phyloP scores from a whole-genome alignment of 345 rosid species.

The Xanthoceras sorbifolium region DNA sequence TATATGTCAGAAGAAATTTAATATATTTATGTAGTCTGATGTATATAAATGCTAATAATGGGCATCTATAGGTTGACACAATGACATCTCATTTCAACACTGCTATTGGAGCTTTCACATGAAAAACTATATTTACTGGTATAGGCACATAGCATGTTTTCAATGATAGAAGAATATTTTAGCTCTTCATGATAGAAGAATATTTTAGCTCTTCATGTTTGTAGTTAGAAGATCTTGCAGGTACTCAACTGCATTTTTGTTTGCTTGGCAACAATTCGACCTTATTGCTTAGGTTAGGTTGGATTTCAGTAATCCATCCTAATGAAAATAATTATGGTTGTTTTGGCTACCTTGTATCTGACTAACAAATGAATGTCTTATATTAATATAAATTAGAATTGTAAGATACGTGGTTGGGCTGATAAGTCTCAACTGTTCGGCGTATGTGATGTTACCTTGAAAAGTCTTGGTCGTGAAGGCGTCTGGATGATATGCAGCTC shows the following conservation, averaged over 20 bases:
- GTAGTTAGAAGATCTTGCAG: neutral
- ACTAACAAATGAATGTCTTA: no score
- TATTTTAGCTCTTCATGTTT: neutral
- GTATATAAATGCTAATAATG: neutral
- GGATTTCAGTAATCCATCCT: no score
- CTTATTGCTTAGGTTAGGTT: conserved; percentile 8
- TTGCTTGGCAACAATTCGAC: neutral
- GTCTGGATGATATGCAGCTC: neutral
- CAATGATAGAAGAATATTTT: neutral
- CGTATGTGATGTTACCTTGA: neutral
- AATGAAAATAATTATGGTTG: no score
- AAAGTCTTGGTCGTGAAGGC: neutral
- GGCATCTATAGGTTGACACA: neutral
- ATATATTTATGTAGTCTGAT: neutral
- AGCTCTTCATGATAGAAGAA: neutral
- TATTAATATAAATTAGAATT: neutral
- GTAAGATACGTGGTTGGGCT: neutral
- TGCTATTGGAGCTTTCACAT: neutral
- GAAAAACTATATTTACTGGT: neutral
- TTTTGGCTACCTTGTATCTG: neutral
- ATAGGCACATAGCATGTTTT: neutral
- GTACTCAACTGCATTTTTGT: no score
- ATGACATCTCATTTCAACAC: neutral
- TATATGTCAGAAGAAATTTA: neutral
- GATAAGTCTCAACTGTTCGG: neutral